A percentile compares a stretch with the other conserved stretches of the same genome.
phyloP scores from a whole-genome alignment of 257 asterid species.

The Fraxinus anomala region DNA sequence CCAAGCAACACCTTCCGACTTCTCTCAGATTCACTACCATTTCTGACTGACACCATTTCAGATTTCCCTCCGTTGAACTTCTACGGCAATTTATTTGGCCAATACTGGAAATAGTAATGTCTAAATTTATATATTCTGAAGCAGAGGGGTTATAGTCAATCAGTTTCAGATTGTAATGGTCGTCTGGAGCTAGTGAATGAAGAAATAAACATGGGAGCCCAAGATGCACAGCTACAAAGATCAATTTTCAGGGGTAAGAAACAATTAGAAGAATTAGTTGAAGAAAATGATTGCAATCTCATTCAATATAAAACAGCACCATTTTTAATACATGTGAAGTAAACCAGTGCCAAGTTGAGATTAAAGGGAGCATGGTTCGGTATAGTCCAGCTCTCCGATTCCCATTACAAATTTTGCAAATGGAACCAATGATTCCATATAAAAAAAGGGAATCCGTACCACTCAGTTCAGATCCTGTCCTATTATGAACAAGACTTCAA shows the following conservation, averaged over 20 bases:
- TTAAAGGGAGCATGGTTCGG: neutral
- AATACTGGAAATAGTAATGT: neutral
- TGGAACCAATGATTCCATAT: neutral
- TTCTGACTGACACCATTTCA: constrained; percentile 38
- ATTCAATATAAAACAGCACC: neutral
- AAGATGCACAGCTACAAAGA: neutral
- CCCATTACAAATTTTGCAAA: neutral
- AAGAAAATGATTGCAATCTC: neutral
- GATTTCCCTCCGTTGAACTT: neutral
- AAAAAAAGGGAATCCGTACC: neutral
- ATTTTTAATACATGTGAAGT: neutral
- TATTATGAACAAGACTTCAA: too few relatives aligned
- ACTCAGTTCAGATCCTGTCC: neutral
- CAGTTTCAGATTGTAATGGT: neutral
- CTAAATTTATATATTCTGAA: neutral
- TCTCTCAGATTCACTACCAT: constrained; percentile 33
- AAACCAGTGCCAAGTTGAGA: neutral
- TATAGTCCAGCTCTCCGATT: neutral
- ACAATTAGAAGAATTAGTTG: neutral
- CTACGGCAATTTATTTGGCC: neutral
- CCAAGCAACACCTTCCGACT: constrained; percentile 73
- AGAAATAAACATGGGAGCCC: neutral
- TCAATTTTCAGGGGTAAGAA: neutral
- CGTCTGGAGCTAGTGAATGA: neutral
- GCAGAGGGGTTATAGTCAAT: neutral